Evolutionary conservation across 2,329 filamentous ascomycete genomes (phyloP).

Genomic region (Fusarium sp.): DNA sequence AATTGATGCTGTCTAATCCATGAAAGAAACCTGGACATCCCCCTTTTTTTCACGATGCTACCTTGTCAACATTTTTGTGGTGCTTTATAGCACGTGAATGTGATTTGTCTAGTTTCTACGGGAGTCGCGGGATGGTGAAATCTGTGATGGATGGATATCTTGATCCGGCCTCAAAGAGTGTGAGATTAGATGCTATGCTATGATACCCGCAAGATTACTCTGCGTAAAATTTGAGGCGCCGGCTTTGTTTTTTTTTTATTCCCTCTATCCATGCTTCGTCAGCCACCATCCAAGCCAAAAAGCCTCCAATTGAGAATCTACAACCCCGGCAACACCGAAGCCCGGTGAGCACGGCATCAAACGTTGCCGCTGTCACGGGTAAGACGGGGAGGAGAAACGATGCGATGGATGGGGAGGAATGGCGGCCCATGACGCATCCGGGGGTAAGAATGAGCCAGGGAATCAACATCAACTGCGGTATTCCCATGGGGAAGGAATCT

Average conservation of each 20-base stretch:
- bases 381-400: not conserved
- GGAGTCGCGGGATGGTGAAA: slow-evolving; percentile 1
- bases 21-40: not conserved
- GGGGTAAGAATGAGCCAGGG: not conserved
- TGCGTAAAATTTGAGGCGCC: slow-evolving; percentile 5
- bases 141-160: not conserved
- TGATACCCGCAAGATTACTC: not conserved
- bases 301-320: not conserved
- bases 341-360: slow-evolving; percentile 1
- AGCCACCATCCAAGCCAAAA: slow-evolving; percentile 21
- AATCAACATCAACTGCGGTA: not conserved
- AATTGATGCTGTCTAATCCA: not conserved
- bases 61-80: not conserved
- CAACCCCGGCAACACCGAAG: not conserved
- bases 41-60: not conserved
- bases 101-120: not conserved
- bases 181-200: not conserved
- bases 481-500: not conserved
- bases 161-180: not conserved
- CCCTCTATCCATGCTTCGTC: not conserved
- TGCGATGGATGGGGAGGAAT: not conserved
- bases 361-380: not conserved
- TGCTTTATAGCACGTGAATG: not conserved
- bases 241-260: not conserved
- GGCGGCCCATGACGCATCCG: not conserved